These are phyloP conservation scores for Abortiporus biennis DNA, from an alignment of 1,284 basidiomycete species.

Conservation along the genomic window DNA sequence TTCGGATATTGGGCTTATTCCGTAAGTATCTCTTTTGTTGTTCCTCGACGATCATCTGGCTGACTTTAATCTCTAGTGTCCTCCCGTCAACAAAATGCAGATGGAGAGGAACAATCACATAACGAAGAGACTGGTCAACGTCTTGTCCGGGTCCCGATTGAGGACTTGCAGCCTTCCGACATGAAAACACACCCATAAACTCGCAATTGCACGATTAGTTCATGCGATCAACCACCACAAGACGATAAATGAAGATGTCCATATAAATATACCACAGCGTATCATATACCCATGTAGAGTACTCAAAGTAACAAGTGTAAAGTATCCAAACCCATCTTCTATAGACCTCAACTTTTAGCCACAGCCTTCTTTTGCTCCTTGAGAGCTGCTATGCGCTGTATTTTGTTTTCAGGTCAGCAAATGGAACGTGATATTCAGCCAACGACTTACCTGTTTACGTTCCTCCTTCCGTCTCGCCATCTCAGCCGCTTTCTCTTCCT, in stretches of 20 bases:
- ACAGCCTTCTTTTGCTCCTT: constrained; percentile 25
- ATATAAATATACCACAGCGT: background rate
- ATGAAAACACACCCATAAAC: constrained; percentile 10
- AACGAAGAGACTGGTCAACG: constrained; percentile 24
- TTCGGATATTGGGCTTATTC: constrained; percentile 63
- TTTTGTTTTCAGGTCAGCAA: too few species aligned
- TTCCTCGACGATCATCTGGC: background rate
- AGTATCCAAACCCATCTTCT: background rate
- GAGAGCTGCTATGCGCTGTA: constrained; percentile 26
- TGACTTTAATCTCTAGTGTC: constrained; percentile 30
- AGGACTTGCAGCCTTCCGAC: constrained; percentile 36
- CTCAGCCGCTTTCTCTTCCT: constrained; percentile 86
- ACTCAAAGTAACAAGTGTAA: background rate
- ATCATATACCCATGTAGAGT: background rate
- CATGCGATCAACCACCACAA: too few species aligned
- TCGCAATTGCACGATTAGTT: background rate
- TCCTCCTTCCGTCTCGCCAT: constrained; percentile 87
- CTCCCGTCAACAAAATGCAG: constrained; percentile 28
- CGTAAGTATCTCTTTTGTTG: constrained; percentile 34
- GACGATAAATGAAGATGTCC: background rate
- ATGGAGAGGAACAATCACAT: constrained; percentile 18
- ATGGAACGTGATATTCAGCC: background rate
- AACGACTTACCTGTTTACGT: constrained; percentile 60
- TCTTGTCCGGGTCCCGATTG: constrained; percentile 61
- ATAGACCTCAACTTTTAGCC: background rate